Evolutionary conservation across 192 early-diverging fungal genomes (phyloP), one percentile per base, ranked within the genome.

Genomic region (Coemansia sp.): DNA sequence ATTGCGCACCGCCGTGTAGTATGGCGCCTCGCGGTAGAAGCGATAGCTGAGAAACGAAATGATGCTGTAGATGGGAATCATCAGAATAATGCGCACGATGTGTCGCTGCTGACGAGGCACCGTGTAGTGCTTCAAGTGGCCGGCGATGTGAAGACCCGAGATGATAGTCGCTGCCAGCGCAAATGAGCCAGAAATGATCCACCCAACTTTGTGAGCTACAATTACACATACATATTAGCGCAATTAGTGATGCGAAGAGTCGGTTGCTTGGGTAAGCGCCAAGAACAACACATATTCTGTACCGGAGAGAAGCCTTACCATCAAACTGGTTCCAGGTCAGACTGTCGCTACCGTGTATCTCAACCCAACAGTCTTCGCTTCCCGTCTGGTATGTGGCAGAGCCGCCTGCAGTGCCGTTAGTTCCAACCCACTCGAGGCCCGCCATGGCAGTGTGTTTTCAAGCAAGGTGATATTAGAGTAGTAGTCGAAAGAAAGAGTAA

Each of bases 61-160:
- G 36, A 90, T 73, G 45, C 89, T 74, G 74, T 93, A 93, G 35
- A 92, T 81, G 0, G 92, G 90, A 58, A 91, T 87, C 73, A 93
- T 86, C 25, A 93, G 79, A 22, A 90, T 71, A 37, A 93, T 90
- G 43, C 91, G 88, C 53, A 93, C 88, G 29, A 93, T 90, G 56
- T 88, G 88, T n/a, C 90, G 86, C 71, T 93, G 92, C 57, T 91
- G 84, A n/a, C 82, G 56, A 10, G 92, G 92, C 31, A 84, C 77
- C 12, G 65, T 85, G 64, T 89, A 89, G 72, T 87, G 68, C 64
- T 76, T 77, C 17, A 85, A 77, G 72, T 89, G 88, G 43, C 61
- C 71, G 24, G 74, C 67, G 14, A 89, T 74, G 20, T 87, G 80
- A 10, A 82, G 20, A 25, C 71, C 72, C 53, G 87, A 83, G 53